Conservation (phyloP, 2,329 filamentous ascomycete species). For the Myriosclerotinia duriaeana region DNA sequence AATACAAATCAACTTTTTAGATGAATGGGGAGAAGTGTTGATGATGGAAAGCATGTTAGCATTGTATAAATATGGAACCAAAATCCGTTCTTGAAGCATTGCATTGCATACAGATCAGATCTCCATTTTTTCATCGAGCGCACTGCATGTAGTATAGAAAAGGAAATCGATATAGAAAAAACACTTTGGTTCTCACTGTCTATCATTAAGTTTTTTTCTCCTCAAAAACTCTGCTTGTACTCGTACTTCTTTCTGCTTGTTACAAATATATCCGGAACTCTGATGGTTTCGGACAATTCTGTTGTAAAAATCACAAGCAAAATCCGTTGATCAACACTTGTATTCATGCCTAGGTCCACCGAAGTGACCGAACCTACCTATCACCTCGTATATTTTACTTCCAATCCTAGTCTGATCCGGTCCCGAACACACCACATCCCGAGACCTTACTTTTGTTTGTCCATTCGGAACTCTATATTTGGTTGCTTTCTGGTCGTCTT, state of each 20-base stretch:
- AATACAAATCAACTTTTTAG: slow-evolving; percentile 23
- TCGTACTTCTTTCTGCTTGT: background rate
- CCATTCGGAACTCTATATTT: background rate
- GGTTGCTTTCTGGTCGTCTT: background rate
- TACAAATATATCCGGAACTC: background rate
- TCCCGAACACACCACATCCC: background rate
- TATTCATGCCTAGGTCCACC: background rate
- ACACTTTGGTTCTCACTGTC: slow-evolving; percentile 9
- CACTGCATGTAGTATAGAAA: slow-evolving; percentile 40
- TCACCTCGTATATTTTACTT: background rate
- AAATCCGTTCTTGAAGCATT: slow-evolving; percentile 36
- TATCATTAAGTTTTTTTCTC: background rate
- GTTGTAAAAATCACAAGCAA: slow-evolving; percentile 12
- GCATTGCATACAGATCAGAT: slow-evolving; percentile 34
- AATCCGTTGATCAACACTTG: background rate
- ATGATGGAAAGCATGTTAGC: slow-evolving; percentile 21
- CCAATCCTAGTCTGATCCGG: background rate
- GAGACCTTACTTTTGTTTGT: slow-evolving; percentile 7
- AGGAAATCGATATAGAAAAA: slow-evolving; percentile 31
- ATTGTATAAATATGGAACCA: slow-evolving; percentile 35
- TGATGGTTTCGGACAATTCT: background rate
- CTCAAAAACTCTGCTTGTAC: background rate
- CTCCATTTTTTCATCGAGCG: slow-evolving; percentile 30
- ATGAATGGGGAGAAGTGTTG: slow-evolving; percentile 28
- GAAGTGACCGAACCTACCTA: background rate